Conservation (phyloP, 345 rosid species). For the Salix brachista region DNA sequence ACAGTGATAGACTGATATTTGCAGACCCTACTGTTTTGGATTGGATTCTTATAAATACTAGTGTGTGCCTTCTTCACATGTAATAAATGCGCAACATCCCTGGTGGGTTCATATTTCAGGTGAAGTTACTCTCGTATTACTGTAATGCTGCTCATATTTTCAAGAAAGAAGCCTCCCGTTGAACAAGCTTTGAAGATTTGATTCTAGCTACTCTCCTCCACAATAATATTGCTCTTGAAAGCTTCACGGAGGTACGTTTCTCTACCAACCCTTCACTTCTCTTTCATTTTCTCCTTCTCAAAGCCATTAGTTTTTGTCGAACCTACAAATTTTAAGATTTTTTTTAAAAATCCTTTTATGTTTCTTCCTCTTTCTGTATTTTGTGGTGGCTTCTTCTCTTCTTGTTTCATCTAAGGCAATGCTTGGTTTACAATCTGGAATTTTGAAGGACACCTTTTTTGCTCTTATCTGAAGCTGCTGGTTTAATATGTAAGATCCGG, state of each 20-base stretch:
- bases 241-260: not conserved
- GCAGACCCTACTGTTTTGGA: too few relatives aligned
- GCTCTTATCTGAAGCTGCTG: not conserved
- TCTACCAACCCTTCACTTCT: not conserved
- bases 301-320: not conserved
- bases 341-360: not conserved
- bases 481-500: not conserved
- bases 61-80: not conserved
- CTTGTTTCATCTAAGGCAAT: not conserved
- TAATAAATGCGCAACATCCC: not conserved
- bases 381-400: not conserved
- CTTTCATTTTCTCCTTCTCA: not conserved
- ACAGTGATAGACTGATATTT: too few relatives aligned
- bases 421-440: not conserved
- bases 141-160: not conserved
- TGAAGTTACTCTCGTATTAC: not conserved
- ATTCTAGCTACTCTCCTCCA: not conserved
- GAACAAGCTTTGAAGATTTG: not conserved
- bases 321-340: not conserved
- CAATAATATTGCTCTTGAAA: not conserved
- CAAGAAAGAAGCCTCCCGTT: not conserved
- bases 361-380: not conserved
- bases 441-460: not conserved
- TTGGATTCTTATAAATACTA: not conserved
- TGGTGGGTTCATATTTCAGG: not conserved